A percentile compares a stretch with the other conserved stretches of the same genome.
Conservation (phyloP, 2,329 filamentous ascomycete species). For the Neonectria punicea region DNA sequence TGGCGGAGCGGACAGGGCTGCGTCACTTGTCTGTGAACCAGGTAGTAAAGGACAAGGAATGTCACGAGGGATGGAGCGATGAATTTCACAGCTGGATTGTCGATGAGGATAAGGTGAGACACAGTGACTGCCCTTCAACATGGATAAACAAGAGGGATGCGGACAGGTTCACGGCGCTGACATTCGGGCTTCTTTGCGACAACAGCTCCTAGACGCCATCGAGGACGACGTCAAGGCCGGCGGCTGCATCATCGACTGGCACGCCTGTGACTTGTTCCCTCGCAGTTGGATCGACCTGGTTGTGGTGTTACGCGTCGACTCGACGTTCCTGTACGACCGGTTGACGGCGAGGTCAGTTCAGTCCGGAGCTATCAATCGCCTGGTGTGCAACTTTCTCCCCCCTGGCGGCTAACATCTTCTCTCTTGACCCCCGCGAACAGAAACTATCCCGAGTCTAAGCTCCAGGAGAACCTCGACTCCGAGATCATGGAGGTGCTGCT, state of each 20-base stretch:
- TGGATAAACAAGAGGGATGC: background rate
- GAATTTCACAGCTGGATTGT: conserved; percentile 90
- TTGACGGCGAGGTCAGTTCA: conserved; percentile 73
- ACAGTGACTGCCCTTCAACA: background rate
- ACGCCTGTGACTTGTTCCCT: conserved; percentile 95
- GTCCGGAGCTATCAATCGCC: conserved; percentile 22
- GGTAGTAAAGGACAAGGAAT: conserved; percentile 87
- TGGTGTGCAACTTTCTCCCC: background rate
- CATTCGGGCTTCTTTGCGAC: background rate
- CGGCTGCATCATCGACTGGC: conserved; percentile 95
- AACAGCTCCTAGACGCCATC: conserved; percentile 84
- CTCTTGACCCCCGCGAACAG: conserved; percentile 51
- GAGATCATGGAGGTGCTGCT: conserved; percentile 97
- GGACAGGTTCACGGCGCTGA: conserved; percentile 19
- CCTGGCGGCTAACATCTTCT: background rate
- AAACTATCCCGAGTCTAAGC: conserved; percentile 85
- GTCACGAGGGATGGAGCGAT: conserved; percentile 89
- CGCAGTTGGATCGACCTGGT: conserved; percentile 95
- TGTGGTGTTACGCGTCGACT: conserved; percentile 87
- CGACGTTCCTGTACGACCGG: conserved; percentile 84
- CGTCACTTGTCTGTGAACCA: conserved; percentile 90
- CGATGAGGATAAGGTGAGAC: conserved; percentile 88
- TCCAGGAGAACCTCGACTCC: conserved; percentile 95
- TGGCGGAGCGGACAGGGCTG: conserved; percentile 80
- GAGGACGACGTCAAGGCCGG: conserved; percentile 83